Evolutionary conservation across 2,329 filamentous ascomycete genomes (phyloP).

Genomic region (Colletotrichum graminicola): DNA sequence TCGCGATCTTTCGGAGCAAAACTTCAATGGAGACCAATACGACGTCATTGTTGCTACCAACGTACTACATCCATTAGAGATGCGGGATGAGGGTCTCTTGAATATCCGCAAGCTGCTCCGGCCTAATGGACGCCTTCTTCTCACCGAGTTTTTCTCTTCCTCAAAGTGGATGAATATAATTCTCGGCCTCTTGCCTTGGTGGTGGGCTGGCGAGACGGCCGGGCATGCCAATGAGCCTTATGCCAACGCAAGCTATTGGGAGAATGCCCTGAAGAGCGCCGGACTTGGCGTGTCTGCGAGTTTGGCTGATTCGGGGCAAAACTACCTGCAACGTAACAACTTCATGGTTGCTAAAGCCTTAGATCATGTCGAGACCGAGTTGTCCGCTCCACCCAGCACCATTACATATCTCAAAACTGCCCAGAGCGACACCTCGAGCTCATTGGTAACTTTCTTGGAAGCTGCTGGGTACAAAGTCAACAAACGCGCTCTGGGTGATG

Average conservation of each 20-base stretch:
- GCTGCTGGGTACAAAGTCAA: not conserved
- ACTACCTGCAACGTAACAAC: not conserved
- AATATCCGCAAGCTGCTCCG: not conserved
- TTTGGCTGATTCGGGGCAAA: not conserved
- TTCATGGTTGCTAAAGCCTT: not conserved
- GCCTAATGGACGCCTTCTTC: not conserved
- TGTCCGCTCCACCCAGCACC: no score
- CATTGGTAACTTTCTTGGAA: not conserved
- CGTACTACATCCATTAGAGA: not conserved
- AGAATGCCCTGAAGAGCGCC: not conserved
- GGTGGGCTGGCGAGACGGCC: not conserved
- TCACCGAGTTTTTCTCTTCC: not conserved
- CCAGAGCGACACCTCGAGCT: no score
- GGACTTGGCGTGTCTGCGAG: not conserved
- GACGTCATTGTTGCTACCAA: not conserved
- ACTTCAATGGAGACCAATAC: not conserved
- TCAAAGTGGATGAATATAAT: not conserved
- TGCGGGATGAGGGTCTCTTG: not conserved
- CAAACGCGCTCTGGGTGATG: not conserved
- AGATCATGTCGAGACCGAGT: no score
- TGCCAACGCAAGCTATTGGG: not conserved
- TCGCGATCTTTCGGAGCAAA: not conserved
- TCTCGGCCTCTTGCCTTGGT: not conserved
- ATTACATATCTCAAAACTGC: no score
- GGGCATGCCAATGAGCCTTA: not conserved